Evolutionary conservation across 768 basidiomycete genomes (phyloP), one percentile per base, ranked within the genome.

Genomic region (Pleurotus tuoliensis): DNA sequence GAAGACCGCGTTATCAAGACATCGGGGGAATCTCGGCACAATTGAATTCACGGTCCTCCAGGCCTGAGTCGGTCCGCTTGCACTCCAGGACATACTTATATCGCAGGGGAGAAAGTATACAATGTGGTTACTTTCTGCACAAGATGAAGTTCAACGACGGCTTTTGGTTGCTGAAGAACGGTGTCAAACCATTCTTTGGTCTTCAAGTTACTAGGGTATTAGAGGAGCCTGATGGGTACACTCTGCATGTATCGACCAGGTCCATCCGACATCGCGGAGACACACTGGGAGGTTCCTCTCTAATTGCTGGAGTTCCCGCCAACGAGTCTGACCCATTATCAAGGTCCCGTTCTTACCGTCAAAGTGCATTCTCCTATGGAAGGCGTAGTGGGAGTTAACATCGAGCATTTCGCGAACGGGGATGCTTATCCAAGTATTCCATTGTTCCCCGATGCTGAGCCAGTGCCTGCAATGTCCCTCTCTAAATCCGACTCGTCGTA

Each of bases 81-180:
- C 2, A 16, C n/a, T 16, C 20, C 41, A 44, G 20, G 41, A 22
- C 20, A 16, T n/a, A 22, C 41, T 16, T 44, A 44, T n/a, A 44
- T 44, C 20, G 41, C 41, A 34, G 30, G 30, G 30, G 11, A 11
- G 11, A 34, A 34, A 34, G 30, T 9, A 30, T 1, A 30, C 30
- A 30, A 34, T 34, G 30, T 34, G 30, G 30, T 34, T 3, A 34
- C 30, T 34, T 11, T 34, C 30, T 34, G 30, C 11, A 4, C 30
- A 34, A 43, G 52, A 89, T 87, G 86, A 84, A 81, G 64, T 86
- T 87, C 73, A 87, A 82, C 74, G 87, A 88, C 70, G 86, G 87
- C 18, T 84, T 88, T 63, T 88, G 84, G 86, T 76, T 86, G 20
- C 68, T 83, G 61, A 83, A 83, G 62, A 73, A 78, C 58, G 86